A percentile compares a stretch with the other conserved stretches of the same genome.
phyloP scores from a whole-genome alignment of 1,284 basidiomycete genomes.

The Takashimella koratensis region DNA sequence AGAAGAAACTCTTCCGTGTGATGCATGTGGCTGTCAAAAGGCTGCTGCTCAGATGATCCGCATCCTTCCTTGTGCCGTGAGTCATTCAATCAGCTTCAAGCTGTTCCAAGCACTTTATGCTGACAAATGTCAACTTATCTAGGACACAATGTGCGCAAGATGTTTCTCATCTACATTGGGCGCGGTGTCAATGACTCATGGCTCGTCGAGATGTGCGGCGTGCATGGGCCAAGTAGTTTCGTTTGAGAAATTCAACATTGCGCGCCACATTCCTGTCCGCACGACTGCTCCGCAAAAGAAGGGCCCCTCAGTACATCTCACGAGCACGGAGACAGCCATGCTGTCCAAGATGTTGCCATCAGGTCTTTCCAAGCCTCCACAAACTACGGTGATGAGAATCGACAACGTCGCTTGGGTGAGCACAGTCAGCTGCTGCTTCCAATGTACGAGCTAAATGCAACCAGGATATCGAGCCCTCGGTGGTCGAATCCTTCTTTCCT shows the following conservation, averaged over 20 bases:
- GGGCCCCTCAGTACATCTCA: too few species aligned
- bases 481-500: conserved; percentile 42
- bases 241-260: conserved; percentile 17
- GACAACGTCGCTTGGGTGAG: conserved; percentile 49
- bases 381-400: conserved; percentile 46
- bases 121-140: neutral
- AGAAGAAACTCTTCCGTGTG: conserved; percentile 3
- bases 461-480: conserved; percentile 45
- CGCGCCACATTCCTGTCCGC: too few species aligned
- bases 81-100: too few species aligned
- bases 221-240: conserved; percentile 24
- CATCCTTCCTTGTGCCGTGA: conserved; percentile 32
- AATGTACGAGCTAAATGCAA: neutral
- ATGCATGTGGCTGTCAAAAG: conserved; percentile 17
- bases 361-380: too few species aligned
- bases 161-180: conserved; percentile 40
- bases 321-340: too few species aligned
- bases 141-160: conserved; percentile 34
- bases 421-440: too few species aligned
- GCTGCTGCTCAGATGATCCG: conserved; percentile 16
- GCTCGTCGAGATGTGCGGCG: conserved; percentile 29
- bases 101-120: too few species aligned
- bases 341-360: too few species aligned
- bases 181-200: conserved; percentile 31
- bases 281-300: too few species aligned